Evolutionary conservation across 805 yeast species (phyloP).

Genomic region (Cyberlindnera xishuangbannaensis): DNA sequence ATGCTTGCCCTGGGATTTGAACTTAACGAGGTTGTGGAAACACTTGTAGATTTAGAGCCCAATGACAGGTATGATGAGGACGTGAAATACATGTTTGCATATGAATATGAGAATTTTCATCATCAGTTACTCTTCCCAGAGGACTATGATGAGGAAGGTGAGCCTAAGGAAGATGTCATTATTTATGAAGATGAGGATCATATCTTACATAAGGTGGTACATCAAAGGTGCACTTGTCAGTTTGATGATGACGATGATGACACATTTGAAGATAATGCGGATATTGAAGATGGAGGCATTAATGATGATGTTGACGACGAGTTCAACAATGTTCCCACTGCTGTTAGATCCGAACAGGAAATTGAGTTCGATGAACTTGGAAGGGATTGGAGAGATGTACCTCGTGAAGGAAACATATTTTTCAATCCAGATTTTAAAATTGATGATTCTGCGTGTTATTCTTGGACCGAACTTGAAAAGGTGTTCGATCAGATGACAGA

Average conservation of each 20-base stretch:
- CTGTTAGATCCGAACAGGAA: constrained; percentile 30
- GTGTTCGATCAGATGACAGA: constrained; percentile 25
- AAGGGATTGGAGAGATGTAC: constrained; percentile 68
- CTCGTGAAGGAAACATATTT: constrained; percentile 49
- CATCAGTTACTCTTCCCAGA: constrained; percentile 23
- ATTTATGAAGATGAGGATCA: constrained; percentile 26
- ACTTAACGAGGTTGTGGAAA: constrained; percentile 44
- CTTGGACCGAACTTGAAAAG: constrained; percentile 22
- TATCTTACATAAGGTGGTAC: constrained; percentile 22
- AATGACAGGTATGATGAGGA: constrained; percentile 70
- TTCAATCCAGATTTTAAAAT: constrained; percentile 20
- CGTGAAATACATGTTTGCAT: constrained; percentile 53
- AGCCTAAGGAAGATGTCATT: constrained; percentile 24
- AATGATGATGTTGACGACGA: constrained; percentile 8
- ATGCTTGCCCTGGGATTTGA: constrained; percentile 44
- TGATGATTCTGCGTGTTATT: constrained; percentile 10
- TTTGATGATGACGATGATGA: constrained; percentile 22
- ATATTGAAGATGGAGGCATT: constrained; percentile 6
- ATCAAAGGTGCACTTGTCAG: constrained; percentile 21
- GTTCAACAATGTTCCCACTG: constrained; percentile 22
- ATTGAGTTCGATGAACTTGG: constrained; percentile 55
- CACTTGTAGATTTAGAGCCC: constrained; percentile 48
- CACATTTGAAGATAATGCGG: constrained; percentile 16
- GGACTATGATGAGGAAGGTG: constrained; percentile 29
- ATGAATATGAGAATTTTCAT: constrained; percentile 42